Evolutionary conservation across 305 asterid species (phyloP), one percentile per base, ranked within the genome.

Genomic region (Fraxinus baroniana): DNA sequence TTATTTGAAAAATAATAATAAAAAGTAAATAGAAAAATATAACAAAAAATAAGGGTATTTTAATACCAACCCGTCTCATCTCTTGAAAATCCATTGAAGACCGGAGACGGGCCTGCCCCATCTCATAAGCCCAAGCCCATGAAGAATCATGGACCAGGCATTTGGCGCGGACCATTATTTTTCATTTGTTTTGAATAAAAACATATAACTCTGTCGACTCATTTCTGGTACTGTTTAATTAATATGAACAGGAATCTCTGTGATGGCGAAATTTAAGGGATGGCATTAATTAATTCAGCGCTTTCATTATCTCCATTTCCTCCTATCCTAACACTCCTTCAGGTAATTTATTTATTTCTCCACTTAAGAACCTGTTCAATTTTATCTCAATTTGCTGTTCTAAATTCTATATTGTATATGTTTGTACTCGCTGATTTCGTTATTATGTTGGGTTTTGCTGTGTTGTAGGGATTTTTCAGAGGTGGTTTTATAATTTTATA

Each of bases 201-300:
- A 52, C 7, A 4, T 15, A 49, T 1, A 15, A 15, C 22, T 49
- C 60, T 20, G 68, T 76, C 46, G 77, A 77, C 82, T 72, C 79
- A 60, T 81, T 82, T 72, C 46, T 6, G 39, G 81, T 76, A 76
- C 32, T 13, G 86, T 80, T 62, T 76, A 77, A 76, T 39, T 71
- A 80, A 73, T 83, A 81, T 39, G 81, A 79, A 78, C 81, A 84
- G 83, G 83, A 84, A 82, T 84, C 83, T 80, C 24, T 44, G 7
- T 35, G 83, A 71, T 80, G 78, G 85, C 89, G 79, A 62, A 80
- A 82, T 84, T 84, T 83, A 74, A 62, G 90, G 87, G 81, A 57
- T 24, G 49, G 13, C 13, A 39, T 39, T 8, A 39, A 9, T 39
- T 8, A 2, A 39, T 44, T 60, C 79, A 26, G 18, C 4, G 24